Evolutionary conservation across 2,329 filamentous ascomycete genomes (phyloP), one percentile per base, ranked within the genome.

Genomic region (Myriosclerotinia curreyana): DNA sequence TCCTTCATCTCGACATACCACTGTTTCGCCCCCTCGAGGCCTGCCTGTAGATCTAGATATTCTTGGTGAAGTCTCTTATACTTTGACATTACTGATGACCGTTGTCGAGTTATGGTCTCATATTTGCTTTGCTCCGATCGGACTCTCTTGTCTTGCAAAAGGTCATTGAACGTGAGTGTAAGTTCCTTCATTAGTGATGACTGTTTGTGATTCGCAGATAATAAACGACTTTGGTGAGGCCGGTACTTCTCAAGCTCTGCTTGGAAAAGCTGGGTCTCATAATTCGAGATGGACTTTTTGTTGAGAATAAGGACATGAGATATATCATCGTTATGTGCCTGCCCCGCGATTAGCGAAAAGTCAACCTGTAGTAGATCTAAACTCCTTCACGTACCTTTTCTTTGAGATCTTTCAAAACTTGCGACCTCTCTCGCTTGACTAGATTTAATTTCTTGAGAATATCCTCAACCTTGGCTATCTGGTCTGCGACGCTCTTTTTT

Each of bases 1-100:
- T 97, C 92, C 71, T 89, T 90, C 92, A 98, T 99, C 75, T 98
- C 95, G 3, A 85, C 84, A 75, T 99, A 99, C 84, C 96, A 99
- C 62, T 87, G 88, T 77, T 95, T 93, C 8, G 96, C 95, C 69
- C 93, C 88, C 72, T 89, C 85, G 5, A 99, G 81, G 2, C 95
- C 95, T 11, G 92, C 89, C 68, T 91, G 86, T 15, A 99, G 83
- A 71, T 96, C 94, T 66, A 96, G 84, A 75, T 96, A 98, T 68
- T 94, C 92, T 75, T 96, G 92, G 72, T 96, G 96, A 1, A 95
- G 87, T 66, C 92, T 89, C 76, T 92, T 93, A 77, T 98, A 99
- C 74, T 88, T 91, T 71, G 86, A 87, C 77, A 96, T 86, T 5
- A 96, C 93, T 0, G 86, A 82, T 58, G 87, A 90, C 51, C 92